Base-by-base conservation (phyloP, 495 filamentous ascomycete species). In the Platismatia glauca region DNA sequence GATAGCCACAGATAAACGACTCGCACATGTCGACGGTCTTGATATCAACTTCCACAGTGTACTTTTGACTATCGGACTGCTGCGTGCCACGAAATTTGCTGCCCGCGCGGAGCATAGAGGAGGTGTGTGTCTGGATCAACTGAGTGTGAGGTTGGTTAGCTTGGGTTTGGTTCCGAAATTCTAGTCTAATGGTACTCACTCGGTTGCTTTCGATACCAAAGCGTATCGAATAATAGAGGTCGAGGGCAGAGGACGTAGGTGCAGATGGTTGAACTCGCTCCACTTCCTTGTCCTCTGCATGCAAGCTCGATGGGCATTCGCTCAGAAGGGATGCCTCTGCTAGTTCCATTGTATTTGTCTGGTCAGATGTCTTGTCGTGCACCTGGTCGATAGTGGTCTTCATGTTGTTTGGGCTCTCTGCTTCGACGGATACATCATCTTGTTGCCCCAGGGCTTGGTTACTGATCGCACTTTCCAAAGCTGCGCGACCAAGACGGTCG, bases 41-140 rank as follows among this genome's bases (percentile, higher is more conserved):
- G 68, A 99, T 89, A 71, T 97, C 91, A 50, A 99, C 95, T 65
- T 96, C 88, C 9, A 99, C 95, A 61, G 93, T 89, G 73, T 99
- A 99, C 7, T 86, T 81, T 67, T 95, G 91, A 48, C 85, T 83
- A 67, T 96, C 91, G 8, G 92, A 97, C 71, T 90, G 86, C 68
- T 99, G 95, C 13, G 89, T 94, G 53, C 95, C 95, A 38, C 80
- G 78, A 70, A 97, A 99, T 72, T 81, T 89, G 74, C 89, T 95
- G 33, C 93, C 91, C 2, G 92, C 85, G 44, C 90, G 87, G 31
- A 99, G 78, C 72, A 87, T 95, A 7, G 90, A 94, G 9, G 90
- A 95, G 4, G 89, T 76, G 65, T 81, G 75, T 65, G 79, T 80
- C 27, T 80, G 79, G 22, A 70, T 65, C 56, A 70, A 48, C 68